Conservation (phyloP, 2,329 filamentous ascomycete genomes). For the Lasiodiplodia citricola region DNA sequence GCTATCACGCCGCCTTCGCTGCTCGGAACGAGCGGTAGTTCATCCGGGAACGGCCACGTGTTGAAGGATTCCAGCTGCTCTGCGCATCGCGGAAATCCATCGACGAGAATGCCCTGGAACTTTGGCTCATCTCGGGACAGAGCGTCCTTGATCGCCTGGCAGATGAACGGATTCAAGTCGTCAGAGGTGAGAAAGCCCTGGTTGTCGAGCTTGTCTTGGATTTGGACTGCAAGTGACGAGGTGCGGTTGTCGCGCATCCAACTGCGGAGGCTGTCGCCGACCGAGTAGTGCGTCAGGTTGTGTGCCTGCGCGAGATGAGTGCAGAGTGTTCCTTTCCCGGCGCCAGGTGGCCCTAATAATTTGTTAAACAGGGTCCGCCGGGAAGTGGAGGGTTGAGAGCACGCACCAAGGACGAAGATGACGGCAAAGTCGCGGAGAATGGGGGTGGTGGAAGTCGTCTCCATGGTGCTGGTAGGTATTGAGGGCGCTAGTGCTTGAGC, state of each 20-base stretch:
- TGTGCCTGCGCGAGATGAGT: constrained; percentile 29
- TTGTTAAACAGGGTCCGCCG: constrained; percentile 7
- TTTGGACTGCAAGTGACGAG: background rate
- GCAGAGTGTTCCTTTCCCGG: constrained; percentile 43
- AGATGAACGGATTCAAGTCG: constrained; percentile 26
- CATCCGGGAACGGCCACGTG: background rate
- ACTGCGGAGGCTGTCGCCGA: constrained; percentile 36
- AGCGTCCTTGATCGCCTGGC: constrained; percentile 20
- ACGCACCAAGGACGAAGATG: constrained; percentile 29
- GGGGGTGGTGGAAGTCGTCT: background rate
- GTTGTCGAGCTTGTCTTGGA: constrained; percentile 21
- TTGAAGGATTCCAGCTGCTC: constrained; percentile 7
- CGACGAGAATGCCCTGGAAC: constrained; percentile 24
- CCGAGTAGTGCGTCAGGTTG: constrained; percentile 35
- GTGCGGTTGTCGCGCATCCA: constrained; percentile 3
- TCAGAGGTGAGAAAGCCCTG: constrained; percentile 24
- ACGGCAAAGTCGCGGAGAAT: background rate
- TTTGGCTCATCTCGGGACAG: background rate
- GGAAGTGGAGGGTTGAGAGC: background rate
- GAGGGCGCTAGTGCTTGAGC: background rate
- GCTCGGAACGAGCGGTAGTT: background rate
- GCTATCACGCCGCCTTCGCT: background rate
- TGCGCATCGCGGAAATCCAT: constrained; percentile 31
- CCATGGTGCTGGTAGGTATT: background rate
- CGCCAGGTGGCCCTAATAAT: constrained; percentile 36